Percentiles rank a stretch among this genome's conserved stretches.
Evolutionary conservation across 768 basidiomycete genomes (phyloP).

Genomic region (Hysterangium stoloniferum): DNA sequence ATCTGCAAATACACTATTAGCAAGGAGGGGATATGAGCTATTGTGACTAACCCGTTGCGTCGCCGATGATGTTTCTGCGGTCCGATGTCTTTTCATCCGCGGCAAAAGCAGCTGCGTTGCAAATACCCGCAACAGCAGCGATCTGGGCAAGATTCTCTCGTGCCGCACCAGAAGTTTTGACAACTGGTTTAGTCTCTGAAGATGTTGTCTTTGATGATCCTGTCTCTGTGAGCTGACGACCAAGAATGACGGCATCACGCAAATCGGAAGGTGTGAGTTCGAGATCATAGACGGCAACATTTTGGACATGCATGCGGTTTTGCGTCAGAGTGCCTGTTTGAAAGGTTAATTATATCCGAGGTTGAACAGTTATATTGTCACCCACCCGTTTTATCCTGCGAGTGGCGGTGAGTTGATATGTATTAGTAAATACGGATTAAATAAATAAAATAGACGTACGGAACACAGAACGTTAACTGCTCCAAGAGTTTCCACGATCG

Average conservation of each 20-base stretch:
- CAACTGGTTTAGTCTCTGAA: constrained; percentile 4
- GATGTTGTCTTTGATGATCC: not conserved
- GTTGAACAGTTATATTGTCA: not conserved
- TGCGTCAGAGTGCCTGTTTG: constrained; percentile 39
- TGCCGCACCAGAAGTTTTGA: not conserved
- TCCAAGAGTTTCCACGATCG: constrained; percentile 62
- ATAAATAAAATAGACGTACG: not conserved
- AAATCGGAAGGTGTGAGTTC: constrained; percentile 12
- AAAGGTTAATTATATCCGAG: not conserved
- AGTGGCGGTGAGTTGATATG: not conserved
- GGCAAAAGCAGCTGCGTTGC: constrained; percentile 44
- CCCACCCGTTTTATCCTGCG: constrained; percentile 43
- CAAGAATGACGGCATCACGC: not conserved
- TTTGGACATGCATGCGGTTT: constrained; percentile 51
- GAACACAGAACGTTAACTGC: constrained; percentile 46
- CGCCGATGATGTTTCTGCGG: constrained; percentile 33
- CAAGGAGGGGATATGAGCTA: not conserved
- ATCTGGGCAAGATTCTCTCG: constrained; percentile 19
- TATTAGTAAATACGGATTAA: not conserved
- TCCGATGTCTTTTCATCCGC: constrained; percentile 21
- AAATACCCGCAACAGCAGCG: constrained; percentile 38
- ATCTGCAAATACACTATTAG: constrained; percentile 25
- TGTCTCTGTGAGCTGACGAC: not conserved
- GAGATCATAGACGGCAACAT: constrained; percentile 32
- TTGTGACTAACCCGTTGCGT: constrained; percentile 40